Conservation (phyloP, 116 monocot genomes). For the Papilionanthe hybrid region DNA sequence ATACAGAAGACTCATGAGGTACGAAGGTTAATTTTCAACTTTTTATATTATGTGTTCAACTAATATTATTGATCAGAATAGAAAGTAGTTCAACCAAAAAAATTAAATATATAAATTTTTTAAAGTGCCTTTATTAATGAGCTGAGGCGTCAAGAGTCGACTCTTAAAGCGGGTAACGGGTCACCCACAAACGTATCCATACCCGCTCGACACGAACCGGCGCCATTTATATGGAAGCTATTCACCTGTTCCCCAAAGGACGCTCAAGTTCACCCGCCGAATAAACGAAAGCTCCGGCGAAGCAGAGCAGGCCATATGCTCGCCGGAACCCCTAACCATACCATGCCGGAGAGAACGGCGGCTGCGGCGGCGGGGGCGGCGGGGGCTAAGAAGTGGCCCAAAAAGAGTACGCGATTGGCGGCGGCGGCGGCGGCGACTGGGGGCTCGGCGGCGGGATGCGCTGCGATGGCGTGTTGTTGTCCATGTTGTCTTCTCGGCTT, state of each 20-base stretch:
- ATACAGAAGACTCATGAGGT: too few species aligned
- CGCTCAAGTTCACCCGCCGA: not conserved
- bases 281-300: not conserved
- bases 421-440: constrained; percentile 44
- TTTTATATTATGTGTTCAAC: too few species aligned
- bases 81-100: too few species aligned
- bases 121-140: too few species aligned
- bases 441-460: constrained; percentile 34
- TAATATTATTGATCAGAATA: too few species aligned
- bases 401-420: not conserved
- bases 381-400: constrained; percentile 9
- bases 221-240: not conserved
- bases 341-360: not conserved
- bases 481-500: constrained; percentile 43
- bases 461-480: constrained; percentile 44
- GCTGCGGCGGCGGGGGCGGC: constrained; percentile 23
- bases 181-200: too few species aligned
- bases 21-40: too few species aligned
- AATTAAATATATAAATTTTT: too few species aligned
- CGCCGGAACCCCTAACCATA: not conserved
- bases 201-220: not conserved
- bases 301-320: not conserved
- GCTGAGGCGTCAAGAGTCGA: too few species aligned
- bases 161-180: not conserved
- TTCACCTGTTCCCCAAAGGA: not conserved